A percentile compares a stretch with the other conserved stretches of the same genome.
Evolutionary conservation across 257 asterid species (phyloP).

Genomic region (Capsicum chinense): DNA sequence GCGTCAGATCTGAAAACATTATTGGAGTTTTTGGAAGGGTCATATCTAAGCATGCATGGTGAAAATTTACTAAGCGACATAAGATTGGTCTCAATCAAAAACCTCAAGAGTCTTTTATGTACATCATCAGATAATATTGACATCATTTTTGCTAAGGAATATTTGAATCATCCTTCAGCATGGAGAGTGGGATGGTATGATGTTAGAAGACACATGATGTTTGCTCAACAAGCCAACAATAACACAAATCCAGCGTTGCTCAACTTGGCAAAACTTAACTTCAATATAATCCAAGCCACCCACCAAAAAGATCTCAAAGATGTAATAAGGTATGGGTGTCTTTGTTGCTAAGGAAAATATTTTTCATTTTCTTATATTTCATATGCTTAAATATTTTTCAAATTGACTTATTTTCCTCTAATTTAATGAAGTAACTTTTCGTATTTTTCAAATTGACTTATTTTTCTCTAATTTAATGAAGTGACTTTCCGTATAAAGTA

Average conservation of each 20-base stretch:
- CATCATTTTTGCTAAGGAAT: not conserved
- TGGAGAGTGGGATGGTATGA: not conserved
- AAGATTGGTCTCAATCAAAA: constrained; percentile 21
- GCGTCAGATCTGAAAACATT: constrained; percentile 31
- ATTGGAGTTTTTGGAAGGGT: constrained; percentile 52
- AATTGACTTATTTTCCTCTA: no score
- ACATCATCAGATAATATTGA: not conserved
- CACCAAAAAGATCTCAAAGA: constrained; percentile 65
- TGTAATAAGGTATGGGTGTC: constrained; percentile 35
- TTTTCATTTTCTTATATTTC: no score
- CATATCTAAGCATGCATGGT: constrained; percentile 47
- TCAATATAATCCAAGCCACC: constrained; percentile 56
- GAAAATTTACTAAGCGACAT: constrained; percentile 43
- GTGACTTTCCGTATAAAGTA: no score
- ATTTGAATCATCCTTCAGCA: not conserved
- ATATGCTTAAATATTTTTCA: no score
- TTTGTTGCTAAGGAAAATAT: no score
- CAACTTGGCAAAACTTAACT: constrained; percentile 62
- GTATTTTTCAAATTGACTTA: no score
- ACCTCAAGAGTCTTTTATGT: not conserved
- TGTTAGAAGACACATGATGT: not conserved
- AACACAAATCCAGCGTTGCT: constrained; percentile 30
- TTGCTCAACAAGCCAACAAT: not conserved
- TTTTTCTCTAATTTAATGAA: no score
- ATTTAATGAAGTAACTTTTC: no score